Evolutionary conservation across 805 yeast genomes (phyloP).

Genomic region (Komagataella ulmi): DNA sequence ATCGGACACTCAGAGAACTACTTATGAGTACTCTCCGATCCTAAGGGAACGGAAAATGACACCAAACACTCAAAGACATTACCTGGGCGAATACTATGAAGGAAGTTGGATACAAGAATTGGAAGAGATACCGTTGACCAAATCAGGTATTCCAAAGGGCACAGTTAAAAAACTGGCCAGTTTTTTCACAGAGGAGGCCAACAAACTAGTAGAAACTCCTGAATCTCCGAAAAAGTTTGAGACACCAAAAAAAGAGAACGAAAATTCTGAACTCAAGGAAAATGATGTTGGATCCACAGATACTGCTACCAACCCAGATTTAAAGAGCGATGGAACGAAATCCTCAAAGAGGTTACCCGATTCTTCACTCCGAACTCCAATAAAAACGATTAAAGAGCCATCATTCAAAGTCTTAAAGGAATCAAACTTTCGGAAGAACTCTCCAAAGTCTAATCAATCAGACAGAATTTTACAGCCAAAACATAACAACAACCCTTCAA

Average conservation of each 20-base stretch:
- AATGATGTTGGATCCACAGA: background rate
- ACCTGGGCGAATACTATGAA: background rate
- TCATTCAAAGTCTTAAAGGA: background rate
- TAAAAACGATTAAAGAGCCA: background rate
- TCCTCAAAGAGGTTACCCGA: no score
- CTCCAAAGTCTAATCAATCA: background rate
- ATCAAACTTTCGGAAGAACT: background rate
- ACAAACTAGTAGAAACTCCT: background rate
- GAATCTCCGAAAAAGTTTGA: background rate
- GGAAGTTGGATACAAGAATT: background rate
- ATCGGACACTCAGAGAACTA: background rate
- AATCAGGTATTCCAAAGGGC: background rate
- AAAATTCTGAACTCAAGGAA: background rate
- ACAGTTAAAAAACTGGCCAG: background rate
- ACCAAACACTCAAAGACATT: background rate
- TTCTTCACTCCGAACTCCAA: background rate
- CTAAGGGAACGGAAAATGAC: background rate
- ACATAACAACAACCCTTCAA: background rate
- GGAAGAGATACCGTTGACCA: background rate
- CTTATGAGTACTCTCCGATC: background rate
- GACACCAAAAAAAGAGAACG: background rate
- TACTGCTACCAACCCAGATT: background rate
- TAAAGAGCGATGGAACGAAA: no score
- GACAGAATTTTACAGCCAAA: background rate
- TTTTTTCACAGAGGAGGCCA: background rate